Percentiles rank a stretch among this genome's conserved stretches.
Evolutionary conservation across 805 yeast genomes (phyloP).

Genomic region (Wickerhamomyces silvicola): DNA sequence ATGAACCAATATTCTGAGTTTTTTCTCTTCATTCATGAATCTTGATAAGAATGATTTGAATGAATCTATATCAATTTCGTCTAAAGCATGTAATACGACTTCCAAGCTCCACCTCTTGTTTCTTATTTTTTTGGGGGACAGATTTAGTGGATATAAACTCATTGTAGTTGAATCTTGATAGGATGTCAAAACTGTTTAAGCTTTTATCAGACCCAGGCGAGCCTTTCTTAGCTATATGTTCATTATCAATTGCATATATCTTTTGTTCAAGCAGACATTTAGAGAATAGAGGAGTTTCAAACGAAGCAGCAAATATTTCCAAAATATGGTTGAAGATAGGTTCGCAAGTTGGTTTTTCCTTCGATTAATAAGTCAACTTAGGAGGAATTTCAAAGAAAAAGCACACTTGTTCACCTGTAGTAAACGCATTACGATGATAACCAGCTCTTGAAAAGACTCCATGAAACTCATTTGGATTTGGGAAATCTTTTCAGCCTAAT

Average conservation of each 20-base stretch:
- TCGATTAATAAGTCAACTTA: conserved; percentile 19
- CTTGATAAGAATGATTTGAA: conserved; percentile 25
- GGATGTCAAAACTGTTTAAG: conserved; percentile 54
- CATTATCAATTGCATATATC: conserved; percentile 57
- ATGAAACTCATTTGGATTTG: conserved; percentile 40
- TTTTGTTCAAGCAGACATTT: conserved; percentile 40
- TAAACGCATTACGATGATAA: conserved; percentile 61
- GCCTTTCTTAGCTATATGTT: conserved; percentile 50
- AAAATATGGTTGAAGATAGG: conserved; percentile 41
- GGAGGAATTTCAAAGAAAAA: conserved; percentile 59
- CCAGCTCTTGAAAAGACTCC: conserved; percentile 39
- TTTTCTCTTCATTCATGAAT: conserved; percentile 26
- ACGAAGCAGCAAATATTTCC: conserved; percentile 43
- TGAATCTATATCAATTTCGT: conserved; percentile 34
- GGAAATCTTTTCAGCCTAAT: conserved; percentile 50
- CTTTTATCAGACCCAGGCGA: conserved; percentile 35
- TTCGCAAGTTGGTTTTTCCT: conserved; percentile 16
- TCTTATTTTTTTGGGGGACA: too few relatives aligned
- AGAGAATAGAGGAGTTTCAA: conserved; percentile 45
- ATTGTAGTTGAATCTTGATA: too few relatives aligned
- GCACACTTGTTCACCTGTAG: conserved; percentile 61
- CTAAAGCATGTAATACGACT: conserved; percentile 50
- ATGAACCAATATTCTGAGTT: conserved; percentile 38
- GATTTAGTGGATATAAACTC: too few relatives aligned
- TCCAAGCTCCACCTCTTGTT: conserved; percentile 66